Base-by-base conservation (phyloP, 2,329 filamentous ascomycete genomes). In the Talaromyces piceae region DNA sequence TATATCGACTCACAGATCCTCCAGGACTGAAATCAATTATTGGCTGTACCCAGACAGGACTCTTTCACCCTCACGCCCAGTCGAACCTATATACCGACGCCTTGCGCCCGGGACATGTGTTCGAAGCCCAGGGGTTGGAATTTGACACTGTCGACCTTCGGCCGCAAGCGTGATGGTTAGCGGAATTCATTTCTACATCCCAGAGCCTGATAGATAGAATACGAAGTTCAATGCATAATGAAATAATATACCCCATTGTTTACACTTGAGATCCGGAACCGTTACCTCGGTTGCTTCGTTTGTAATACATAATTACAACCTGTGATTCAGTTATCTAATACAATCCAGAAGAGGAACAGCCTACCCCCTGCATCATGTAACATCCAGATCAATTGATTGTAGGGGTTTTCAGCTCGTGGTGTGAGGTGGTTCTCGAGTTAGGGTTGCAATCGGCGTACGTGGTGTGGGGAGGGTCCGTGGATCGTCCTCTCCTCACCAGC, bases 1-100 rank as follows among this genome's bases (percentile, higher is more conserved):
- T 94, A 22, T 98, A 97, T 70, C 83, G 93, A 28, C 76, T 98
- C 4, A 98, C 93, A 0, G 88, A 96, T 67, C 93, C 93, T 0
- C 91, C 93, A 0, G 93, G 93, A 0, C 78, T 97, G 59, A 83
- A 87, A 56, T 81, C 88, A n/a, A 85, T 98, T 28, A 74, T 95
- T 41, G 79, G 83, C 37, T 98, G 93, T 70, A 83, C 73, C 2
- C 81, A 90, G 54, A 79, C 80, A 1, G 87, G 88, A 1, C 78
- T 94, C 0, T 98, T 98, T 66, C 93, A 98, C 67, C 88, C 82
- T 5, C 85, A 88, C 62, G 69, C 70, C 0, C 76, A 86, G 56
- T 76, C 80, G 23, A 84, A 90, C 59, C 78, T 94, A 1, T 95
- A 95, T 63, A 89, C 86, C 0, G 82, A 85, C 61, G 88, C 88